phyloP scores from a whole-genome alignment of 495 filamentous ascomycete genomes.

The Annulohypoxylon nitens region DNA sequence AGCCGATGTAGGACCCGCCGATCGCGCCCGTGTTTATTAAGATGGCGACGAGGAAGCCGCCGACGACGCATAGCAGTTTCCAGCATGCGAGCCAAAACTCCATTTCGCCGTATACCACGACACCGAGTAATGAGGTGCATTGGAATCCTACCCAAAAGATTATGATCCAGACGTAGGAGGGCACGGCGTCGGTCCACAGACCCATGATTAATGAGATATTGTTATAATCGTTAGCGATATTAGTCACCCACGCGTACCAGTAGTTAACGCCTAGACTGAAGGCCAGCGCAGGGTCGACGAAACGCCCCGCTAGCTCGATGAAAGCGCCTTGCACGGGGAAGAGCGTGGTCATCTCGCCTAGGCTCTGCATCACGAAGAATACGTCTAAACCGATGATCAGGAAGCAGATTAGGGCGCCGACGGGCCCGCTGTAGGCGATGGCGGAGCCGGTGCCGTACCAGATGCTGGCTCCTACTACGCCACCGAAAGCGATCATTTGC shows the following conservation, averaged over 20 bases:
- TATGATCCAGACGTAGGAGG: constrained; percentile 67
- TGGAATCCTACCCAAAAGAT: constrained; percentile 69
- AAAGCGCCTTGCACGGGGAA: constrained; percentile 69
- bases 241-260: constrained; percentile 70
- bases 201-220: constrained; percentile 47
- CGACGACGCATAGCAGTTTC: constrained; percentile 59
- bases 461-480: constrained; percentile 58
- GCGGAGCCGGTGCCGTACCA: constrained; percentile 66
- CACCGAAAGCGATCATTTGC: constrained; percentile 64
- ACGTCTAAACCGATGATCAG: constrained; percentile 67
- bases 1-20: constrained; percentile 61
- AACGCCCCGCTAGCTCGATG: constrained; percentile 69
- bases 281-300: constrained; percentile 65
- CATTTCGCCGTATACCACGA: constrained; percentile 62
- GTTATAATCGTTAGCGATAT: constrained; percentile 58
- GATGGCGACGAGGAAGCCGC: constrained; percentile 63
- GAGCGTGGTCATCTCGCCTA: constrained; percentile 70
- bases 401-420: constrained; percentile 67
- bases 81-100: constrained; percentile 63
- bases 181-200: constrained; percentile 49
- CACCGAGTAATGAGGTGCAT: constrained; percentile 54
- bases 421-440: constrained; percentile 65
- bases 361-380: constrained; percentile 71
- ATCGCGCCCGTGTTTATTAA: constrained; percentile 59
- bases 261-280: constrained; percentile 71